These are phyloP conservation scores for Russula brevipes DNA, from an alignment of 768 basidiomycete species.

Conservation along the genomic window DNA sequence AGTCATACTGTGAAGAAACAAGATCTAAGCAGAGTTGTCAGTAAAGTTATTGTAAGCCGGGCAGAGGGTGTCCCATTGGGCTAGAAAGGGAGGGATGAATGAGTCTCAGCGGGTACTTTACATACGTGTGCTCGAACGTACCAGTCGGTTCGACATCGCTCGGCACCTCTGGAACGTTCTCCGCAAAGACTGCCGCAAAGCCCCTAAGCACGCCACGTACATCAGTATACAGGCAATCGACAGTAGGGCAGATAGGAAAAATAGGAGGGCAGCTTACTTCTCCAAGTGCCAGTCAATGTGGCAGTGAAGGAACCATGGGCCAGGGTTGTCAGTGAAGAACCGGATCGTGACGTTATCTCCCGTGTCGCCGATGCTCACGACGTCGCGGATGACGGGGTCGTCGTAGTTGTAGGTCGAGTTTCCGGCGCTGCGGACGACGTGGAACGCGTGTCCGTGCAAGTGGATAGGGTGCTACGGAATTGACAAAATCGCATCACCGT, in stretches of 20 bases:
- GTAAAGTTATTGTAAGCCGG: background rate
- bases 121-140: background rate
- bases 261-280: background rate
- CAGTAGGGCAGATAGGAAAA: no score
- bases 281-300: conserved; percentile 31
- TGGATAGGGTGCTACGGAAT: conserved; percentile 4
- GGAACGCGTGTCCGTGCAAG: conserved; percentile 15
- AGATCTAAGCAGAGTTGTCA: background rate
- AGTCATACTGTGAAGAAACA: background rate
- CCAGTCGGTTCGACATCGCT: background rate
- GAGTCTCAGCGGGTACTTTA: background rate
- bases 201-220: background rate
- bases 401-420: conserved; percentile 17
- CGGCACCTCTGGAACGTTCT: conserved; percentile 6
- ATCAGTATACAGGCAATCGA: background rate
- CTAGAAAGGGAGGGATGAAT: background rate
- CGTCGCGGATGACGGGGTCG: conserved; percentile 45
- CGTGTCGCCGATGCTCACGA: conserved; percentile 28
- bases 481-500: no score
- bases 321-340: conserved; percentile 31
- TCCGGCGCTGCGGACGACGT: conserved; percentile 20
- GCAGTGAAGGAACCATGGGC: conserved; percentile 30
- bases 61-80: conserved; percentile 6
- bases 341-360: conserved; percentile 26
- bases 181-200: conserved; percentile 13